A percentile compares a stretch with the other conserved stretches of the same genome.
phyloP scores from a whole-genome alignment of 2,329 filamentous ascomycete genomes.

The Aspergillus eucalypticola region DNA sequence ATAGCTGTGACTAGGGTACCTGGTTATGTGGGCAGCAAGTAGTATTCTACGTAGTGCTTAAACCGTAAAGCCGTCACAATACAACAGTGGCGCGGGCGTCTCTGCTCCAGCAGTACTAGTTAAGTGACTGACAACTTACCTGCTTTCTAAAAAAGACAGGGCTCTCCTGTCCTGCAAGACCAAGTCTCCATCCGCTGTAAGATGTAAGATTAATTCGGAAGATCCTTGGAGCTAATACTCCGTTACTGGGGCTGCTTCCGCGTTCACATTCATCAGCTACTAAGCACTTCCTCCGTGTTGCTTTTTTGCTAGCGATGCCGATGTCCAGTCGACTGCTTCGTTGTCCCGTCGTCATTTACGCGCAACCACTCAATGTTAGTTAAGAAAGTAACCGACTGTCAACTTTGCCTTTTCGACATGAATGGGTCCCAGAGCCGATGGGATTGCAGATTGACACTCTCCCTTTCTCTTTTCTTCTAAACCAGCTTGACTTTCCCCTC shows the following conservation, averaged over 20 bases:
- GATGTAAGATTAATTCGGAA: constrained; percentile 14
- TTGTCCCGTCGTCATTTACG: constrained; percentile 2
- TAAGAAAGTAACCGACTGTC: too few relatives aligned
- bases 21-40: not conserved
- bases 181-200: constrained; percentile 1
- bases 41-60: not conserved
- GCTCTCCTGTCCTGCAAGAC: not conserved
- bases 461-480: not conserved
- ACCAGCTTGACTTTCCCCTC: not conserved
- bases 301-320: not conserved
- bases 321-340: not conserved
- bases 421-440: not conserved
- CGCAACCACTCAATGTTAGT: not conserved
- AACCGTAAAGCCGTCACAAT: constrained; percentile 5
- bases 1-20: not conserved
- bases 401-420: too few relatives aligned
- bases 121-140: too few relatives aligned
- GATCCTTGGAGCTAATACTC: constrained; percentile 22
- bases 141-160: constrained; percentile 9
- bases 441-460: not conserved
- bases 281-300: not conserved
- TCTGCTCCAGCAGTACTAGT: not conserved
- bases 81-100: constrained; percentile 15
- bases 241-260: constrained; percentile 27
- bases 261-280: constrained; percentile 10